A percentile compares a stretch with the other conserved stretches of the same genome.
Evolutionary conservation across 2,329 filamentous ascomycete species (phyloP).

Genomic region (Sphaerulina populicola): DNA sequence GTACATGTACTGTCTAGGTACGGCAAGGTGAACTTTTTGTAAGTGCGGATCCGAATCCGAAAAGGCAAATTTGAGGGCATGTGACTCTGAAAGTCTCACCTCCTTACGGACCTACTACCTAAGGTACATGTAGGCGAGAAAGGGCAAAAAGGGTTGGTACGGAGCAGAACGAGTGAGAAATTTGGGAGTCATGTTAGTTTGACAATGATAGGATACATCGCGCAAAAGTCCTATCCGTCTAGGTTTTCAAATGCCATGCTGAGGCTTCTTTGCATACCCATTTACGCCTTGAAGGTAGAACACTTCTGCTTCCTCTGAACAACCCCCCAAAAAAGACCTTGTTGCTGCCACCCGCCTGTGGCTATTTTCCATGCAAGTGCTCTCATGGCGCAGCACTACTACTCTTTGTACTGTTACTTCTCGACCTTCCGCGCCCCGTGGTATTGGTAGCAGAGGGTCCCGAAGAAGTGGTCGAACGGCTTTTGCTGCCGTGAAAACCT

Average conservation of each 20-base stretch:
- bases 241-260: conserved; percentile 22
- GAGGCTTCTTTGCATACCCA: conserved; percentile 12
- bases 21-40: conserved; percentile 1
- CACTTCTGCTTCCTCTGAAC: conserved; percentile 5
- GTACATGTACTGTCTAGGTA: too few species aligned
- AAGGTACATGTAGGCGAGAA: neutral
- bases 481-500: conserved; percentile 20
- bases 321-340: conserved; percentile 2
- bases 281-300: conserved; percentile 2
- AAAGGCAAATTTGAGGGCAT: too few species aligned
- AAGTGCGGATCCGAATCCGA: too few species aligned
- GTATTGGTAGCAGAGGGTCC: conserved; percentile 8
- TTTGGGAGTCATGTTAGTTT: neutral
- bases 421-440: conserved; percentile 16
- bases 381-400: conserved; percentile 16
- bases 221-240: conserved; percentile 19
- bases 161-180: neutral
- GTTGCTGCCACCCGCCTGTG: neutral
- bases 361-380: neutral
- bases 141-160: too few species aligned
- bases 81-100: neutral
- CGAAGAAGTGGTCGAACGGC: conserved; percentile 12
- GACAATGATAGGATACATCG: conserved; percentile 17
- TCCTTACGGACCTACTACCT: too few species aligned
- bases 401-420: conserved; percentile 17